Percentiles rank a stretch among this genome's conserved stretches.
phyloP scores from a whole-genome alignment of 140 eudicot species.

The Erigeron philadelphicus region DNA sequence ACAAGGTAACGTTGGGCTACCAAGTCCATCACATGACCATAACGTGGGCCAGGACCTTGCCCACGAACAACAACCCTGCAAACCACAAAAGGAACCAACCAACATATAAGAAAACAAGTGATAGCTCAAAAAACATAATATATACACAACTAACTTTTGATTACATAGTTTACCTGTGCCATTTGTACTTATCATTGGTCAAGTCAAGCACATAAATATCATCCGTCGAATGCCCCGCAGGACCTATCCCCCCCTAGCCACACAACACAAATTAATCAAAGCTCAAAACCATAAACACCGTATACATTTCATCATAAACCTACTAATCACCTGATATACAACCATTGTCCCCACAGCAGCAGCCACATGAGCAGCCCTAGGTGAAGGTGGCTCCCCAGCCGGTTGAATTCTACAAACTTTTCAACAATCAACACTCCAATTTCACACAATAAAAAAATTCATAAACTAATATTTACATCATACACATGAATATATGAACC shows the following conservation, averaged over 20 bases:
- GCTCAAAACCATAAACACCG: conserved; percentile 15
- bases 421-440: not conserved
- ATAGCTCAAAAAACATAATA: not conserved
- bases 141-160: not conserved
- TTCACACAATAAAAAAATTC: not conserved
- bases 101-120: conserved; percentile 1
- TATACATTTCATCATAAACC: not conserved
- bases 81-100: conserved; percentile 14
- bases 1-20: conserved; percentile 88
- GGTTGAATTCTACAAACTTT: conserved; percentile 52
- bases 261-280: conserved; percentile 28
- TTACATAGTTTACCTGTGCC: conserved; percentile 61
- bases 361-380: conserved; percentile 97
- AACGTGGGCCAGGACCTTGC: conserved; percentile 89
- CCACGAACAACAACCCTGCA: conserved; percentile 54
- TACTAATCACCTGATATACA: conserved; percentile 77
- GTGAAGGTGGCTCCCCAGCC: conserved; percentile 90
- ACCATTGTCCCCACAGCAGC: conserved; percentile 94
- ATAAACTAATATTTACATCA: not conserved
- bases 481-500: not conserved
- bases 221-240: conserved; percentile 87
- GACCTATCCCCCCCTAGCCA: conserved; percentile 89
- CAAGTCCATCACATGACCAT: conserved; percentile 93
- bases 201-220: conserved; percentile 82
- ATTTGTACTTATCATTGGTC: conserved; percentile 82